phyloP scores from a whole-genome alignment of 805 yeast species.

The Osmozyma mogii region DNA sequence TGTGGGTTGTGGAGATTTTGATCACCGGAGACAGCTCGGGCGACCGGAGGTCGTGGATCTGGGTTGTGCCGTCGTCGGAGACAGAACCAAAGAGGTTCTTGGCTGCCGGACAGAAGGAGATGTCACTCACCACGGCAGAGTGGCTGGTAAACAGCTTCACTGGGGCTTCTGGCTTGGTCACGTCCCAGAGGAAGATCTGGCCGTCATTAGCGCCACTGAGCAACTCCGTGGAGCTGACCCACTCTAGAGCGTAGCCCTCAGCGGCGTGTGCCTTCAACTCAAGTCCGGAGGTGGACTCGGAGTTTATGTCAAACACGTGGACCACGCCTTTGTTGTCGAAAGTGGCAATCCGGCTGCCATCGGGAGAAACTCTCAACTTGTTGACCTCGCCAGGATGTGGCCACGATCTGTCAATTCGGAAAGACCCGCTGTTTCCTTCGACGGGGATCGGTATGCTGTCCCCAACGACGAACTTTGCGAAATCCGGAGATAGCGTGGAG shows the following conservation, averaged over 20 bases:
- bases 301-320: slow-evolving; percentile 30
- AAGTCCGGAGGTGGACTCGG: slow-evolving; percentile 8
- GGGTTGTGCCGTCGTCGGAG: slow-evolving; percentile 57
- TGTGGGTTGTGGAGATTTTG: slow-evolving; percentile 38
- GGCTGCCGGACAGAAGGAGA: slow-evolving; percentile 45
- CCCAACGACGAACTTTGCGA: slow-evolving; percentile 13
- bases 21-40: slow-evolving; percentile 32
- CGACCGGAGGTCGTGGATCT: slow-evolving; percentile 51
- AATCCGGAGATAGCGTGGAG: slow-evolving; percentile 37
- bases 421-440: slow-evolving; percentile 21
- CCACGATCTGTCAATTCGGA: slow-evolving; percentile 43
- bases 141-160: slow-evolving; percentile 43
- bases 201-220: slow-evolving; percentile 62
- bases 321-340: slow-evolving; percentile 47
- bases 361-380: slow-evolving; percentile 47
- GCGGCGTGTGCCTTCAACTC: slow-evolving; percentile 47
- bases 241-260: slow-evolving; percentile 68
- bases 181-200: slow-evolving; percentile 66
- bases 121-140: slow-evolving; percentile 55
- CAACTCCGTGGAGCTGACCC: slow-evolving; percentile 46
- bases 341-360: slow-evolving; percentile 42
- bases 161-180: slow-evolving; percentile 38
- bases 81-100: slow-evolving; percentile 56
- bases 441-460: slow-evolving; percentile 14
- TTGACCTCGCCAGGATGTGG: slow-evolving; percentile 62